These are phyloP conservation scores for Strobilomyces confusus DNA, from an alignment of 768 basidiomycete species.

Conservation along the genomic window DNA sequence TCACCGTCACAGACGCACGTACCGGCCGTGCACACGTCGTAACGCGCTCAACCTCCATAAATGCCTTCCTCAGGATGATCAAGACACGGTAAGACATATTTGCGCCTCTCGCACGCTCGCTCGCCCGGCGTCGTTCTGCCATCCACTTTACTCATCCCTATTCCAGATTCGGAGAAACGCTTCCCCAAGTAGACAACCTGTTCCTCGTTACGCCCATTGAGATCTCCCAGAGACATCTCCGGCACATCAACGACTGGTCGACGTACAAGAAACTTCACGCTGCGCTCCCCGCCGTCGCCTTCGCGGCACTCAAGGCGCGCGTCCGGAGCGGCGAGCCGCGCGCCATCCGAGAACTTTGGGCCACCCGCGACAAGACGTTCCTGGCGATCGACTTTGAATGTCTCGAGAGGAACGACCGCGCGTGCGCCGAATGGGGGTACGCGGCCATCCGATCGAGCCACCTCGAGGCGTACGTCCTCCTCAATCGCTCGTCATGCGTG, in stretches of 20 bases:
- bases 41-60: slow-evolving; percentile 66
- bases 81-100: slow-evolving; percentile 55
- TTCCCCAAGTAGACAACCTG: slow-evolving; percentile 71
- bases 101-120: neutral
- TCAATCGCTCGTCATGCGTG: neutral
- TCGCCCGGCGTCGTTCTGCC: neutral
- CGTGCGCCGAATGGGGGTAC: slow-evolving; percentile 78
- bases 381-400: slow-evolving; percentile 72
- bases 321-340: slow-evolving; percentile 63
- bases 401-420: slow-evolving; percentile 66
- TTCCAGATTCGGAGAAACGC: slow-evolving; percentile 63
- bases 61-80: slow-evolving; percentile 81
- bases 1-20: slow-evolving; percentile 67
- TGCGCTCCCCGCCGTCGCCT: slow-evolving; percentile 64
- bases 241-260: slow-evolving; percentile 62
- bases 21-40: slow-evolving; percentile 77
- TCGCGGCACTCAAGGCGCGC: slow-evolving; percentile 62
- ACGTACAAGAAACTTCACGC: slow-evolving; percentile 67
- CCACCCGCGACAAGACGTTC: slow-evolving; percentile 66
- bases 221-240: slow-evolving; percentile 59
- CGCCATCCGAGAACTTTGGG: slow-evolving; percentile 66
- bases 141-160: neutral
- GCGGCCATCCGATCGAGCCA: slow-evolving; percentile 72
- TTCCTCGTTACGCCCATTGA: slow-evolving; percentile 68
- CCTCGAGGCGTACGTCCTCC: slow-evolving; percentile 55